phyloP scores from a whole-genome alignment of 768 basidiomycete species.

The Sporobolomyces phaffii region DNA sequence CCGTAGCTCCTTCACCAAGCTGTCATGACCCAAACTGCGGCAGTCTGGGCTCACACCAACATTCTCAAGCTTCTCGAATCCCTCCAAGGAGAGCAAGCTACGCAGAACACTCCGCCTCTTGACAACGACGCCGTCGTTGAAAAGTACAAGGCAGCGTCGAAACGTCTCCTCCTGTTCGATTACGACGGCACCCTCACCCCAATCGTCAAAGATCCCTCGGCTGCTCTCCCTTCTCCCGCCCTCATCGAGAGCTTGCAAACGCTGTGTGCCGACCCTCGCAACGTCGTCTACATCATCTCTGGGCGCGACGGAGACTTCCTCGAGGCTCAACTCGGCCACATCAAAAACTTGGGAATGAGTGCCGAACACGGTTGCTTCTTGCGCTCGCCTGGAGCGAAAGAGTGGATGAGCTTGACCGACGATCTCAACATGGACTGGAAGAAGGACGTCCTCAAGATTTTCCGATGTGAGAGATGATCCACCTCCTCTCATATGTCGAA shows the following conservation, averaged over 20 bases:
- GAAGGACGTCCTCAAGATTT: slow-evolving; percentile 88
- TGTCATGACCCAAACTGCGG: slow-evolving; percentile 87
- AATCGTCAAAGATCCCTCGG: slow-evolving; percentile 87
- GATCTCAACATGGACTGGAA: slow-evolving; percentile 96
- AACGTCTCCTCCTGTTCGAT: slow-evolving; percentile 87
- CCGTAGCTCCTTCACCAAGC: slow-evolving; percentile 59
- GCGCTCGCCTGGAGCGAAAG: slow-evolving; percentile 58
- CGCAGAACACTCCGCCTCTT: slow-evolving; percentile 77
- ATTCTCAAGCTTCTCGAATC: slow-evolving; percentile 80
- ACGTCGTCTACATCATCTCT: slow-evolving; percentile 94
- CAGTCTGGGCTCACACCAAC: slow-evolving; percentile 85
- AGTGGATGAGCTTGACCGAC: slow-evolving; percentile 88
- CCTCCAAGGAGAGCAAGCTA: slow-evolving; percentile 68
- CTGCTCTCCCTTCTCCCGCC: slow-evolving; percentile 69
- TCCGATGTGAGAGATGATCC: slow-evolving; percentile 58
- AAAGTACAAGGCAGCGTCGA: slow-evolving; percentile 64
- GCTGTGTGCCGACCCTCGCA: slow-evolving; percentile 72
- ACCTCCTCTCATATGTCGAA: not conserved
- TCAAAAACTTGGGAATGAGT: slow-evolving; percentile 75
- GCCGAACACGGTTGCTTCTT: slow-evolving; percentile 96
- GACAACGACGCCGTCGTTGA: slow-evolving; percentile 58
- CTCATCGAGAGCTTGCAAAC: slow-evolving; percentile 68
- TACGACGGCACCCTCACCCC: slow-evolving; percentile 96
- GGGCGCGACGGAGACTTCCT: slow-evolving; percentile 91
- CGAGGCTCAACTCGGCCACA: slow-evolving; percentile 80